Base-by-base conservation (phyloP, 257 asterid species). In the Jacaranda mimosifolia region DNA sequence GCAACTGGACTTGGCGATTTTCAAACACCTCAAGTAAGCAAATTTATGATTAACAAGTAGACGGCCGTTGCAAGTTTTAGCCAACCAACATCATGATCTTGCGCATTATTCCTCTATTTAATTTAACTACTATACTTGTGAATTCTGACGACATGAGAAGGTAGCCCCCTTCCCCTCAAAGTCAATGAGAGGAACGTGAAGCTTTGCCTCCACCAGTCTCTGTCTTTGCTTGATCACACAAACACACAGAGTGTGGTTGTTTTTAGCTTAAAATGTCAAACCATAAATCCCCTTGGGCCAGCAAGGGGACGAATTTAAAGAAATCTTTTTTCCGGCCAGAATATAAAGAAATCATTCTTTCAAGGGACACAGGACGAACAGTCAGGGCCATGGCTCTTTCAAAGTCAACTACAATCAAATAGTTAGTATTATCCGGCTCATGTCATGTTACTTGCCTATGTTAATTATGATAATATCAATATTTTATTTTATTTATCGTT, bases 81-180 rank as follows among this genome's bases (percentile, higher is more conserved):
- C 36, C 68, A 76, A 65, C 39, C 9, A 55, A 66, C 48, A 39
- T 68, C 74, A 64, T 42, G 9, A 9, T 43, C 68, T 9, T 21
- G 4, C 9, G 65, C 72, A 60, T 67, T 18, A 48, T 11, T 74
- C 39, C 13, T 36, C 26, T 17, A 36, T 38, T 17, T 10, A 18
- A 51, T 3, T 14, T 55, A 66, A 43, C 15, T 4, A 17, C 8
- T 18, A 59, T 0, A 55, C 52, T 32, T 68, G 79, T 82, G 82
- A 77, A 74, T 75, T 71, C 72, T 79, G 86, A 83, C 82, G 73
- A 79, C 79, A 75, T 64, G 53, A 68, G 78, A 76, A 70, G 81
- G 79, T 63, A 56, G 35, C 60, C 64, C 63, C 11, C 3, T 15
- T 35, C 4, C 72, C 19, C 7, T n/a, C 21, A 51, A 76, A 76